A percentile compares a stretch with the other conserved stretches of the same genome.
These are phyloP conservation scores for Microsporum audouinii DNA, from an alignment of 2,329 filamentous ascomycete genomes.

Conservation along the genomic window DNA sequence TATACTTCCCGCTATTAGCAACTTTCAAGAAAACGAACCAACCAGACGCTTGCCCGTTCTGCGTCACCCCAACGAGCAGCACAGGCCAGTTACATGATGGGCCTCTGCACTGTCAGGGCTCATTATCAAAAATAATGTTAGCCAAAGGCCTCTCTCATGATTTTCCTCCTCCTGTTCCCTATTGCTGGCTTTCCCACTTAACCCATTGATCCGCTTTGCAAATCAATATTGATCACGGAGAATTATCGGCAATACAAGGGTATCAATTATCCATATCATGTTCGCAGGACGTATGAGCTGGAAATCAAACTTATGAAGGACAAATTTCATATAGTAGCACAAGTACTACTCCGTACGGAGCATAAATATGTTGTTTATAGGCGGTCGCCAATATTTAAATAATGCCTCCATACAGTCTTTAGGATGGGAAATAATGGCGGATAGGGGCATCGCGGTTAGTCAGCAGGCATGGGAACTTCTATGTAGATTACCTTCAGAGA, in stretches of 20 bases:
- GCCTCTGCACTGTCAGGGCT: neutral
- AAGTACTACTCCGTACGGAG: neutral
- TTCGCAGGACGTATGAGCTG: neutral
- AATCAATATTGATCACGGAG: neutral
- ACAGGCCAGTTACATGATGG: neutral
- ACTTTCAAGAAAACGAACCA: neutral
- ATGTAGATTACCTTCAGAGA: too few relatives aligned
- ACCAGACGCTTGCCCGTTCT: neutral
- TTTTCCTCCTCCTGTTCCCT: neutral
- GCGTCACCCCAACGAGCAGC: neutral
- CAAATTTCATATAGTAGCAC: neutral
- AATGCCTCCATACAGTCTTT: too few relatives aligned
- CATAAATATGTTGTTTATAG: neutral
- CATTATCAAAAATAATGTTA: neutral
- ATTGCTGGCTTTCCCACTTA: neutral
- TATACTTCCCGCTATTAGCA: neutral
- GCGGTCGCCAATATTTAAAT: neutral
- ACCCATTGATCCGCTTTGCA: neutral
- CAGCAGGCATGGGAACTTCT: too few relatives aligned
- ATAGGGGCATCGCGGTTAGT: too few relatives aligned
- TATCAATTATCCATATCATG: neutral
- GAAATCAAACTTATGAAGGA: neutral
- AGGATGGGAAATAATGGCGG: too few relatives aligned
- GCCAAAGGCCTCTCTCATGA: neutral
- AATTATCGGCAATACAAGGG: neutral